Conservation (phyloP, 2,329 filamentous ascomycete genomes). For the Pseudogymnoascus sp. region DNA sequence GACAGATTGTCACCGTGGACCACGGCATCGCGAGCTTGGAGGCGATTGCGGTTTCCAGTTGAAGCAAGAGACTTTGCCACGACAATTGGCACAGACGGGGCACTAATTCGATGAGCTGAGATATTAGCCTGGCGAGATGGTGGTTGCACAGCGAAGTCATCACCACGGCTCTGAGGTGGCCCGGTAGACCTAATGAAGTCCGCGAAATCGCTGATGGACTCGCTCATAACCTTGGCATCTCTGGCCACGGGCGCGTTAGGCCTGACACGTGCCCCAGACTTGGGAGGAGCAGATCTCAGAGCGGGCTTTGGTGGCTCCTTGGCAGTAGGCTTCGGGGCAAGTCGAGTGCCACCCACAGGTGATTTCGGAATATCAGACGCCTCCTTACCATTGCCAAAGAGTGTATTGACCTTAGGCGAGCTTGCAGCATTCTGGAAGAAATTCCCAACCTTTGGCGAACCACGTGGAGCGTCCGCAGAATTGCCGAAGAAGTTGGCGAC, state of each 20-base stretch:
- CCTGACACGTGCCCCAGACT: slow-evolving; percentile 19
- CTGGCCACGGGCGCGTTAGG: slow-evolving; percentile 42
- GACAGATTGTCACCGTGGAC: slow-evolving; percentile 63
- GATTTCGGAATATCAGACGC: neutral
- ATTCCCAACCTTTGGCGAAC: neutral
- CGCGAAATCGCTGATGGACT: slow-evolving; percentile 75
- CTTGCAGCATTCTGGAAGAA: neutral
- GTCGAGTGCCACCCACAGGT: neutral
- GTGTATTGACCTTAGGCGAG: neutral
- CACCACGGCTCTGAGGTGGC: slow-evolving; percentile 42
- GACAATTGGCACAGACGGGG: slow-evolving; percentile 14
- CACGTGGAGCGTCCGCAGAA: neutral
- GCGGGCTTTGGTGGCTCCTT: slow-evolving; percentile 14
- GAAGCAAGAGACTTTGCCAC: slow-evolving; percentile 24
- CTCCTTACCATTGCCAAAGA: neutral
- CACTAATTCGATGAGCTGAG: slow-evolving; percentile 23
- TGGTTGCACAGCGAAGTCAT: slow-evolving; percentile 21
- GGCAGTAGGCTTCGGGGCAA: neutral
- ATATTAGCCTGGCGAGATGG: slow-evolving; percentile 22
- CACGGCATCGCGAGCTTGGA: slow-evolving; percentile 65
- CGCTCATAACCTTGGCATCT: slow-evolving; percentile 63
- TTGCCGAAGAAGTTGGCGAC: neutral
- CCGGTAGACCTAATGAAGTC: slow-evolving; percentile 85
- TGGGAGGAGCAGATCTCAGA: slow-evolving; percentile 14
- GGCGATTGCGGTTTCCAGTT: slow-evolving; percentile 41